Evolutionary conservation across 306 rosid species (phyloP).

Genomic region (Quercus cerris): DNA sequence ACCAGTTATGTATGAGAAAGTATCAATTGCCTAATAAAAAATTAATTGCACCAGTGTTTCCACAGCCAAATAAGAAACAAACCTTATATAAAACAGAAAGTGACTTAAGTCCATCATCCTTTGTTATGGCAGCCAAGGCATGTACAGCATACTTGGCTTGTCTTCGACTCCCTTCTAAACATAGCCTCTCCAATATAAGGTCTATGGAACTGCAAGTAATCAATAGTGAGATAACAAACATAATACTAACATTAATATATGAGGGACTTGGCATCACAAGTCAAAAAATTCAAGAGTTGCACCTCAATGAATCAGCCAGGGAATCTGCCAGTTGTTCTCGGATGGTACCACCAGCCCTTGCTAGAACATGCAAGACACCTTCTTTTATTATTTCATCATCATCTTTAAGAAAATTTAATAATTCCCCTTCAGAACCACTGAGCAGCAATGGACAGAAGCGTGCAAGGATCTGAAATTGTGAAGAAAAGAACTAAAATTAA

Average conservation of each 20-base stretch:
- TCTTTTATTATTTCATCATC: constrained; percentile 75
- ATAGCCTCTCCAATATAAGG: constrained; percentile 78
- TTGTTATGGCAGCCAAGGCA: constrained; percentile 93
- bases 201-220: constrained; percentile 76
- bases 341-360: constrained; percentile 93
- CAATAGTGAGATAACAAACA: constrained; percentile 25
- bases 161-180: constrained; percentile 90
- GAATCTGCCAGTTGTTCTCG: constrained; percentile 75
- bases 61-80: not conserved
- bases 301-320: constrained; percentile 78
- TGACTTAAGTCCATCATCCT: constrained; percentile 90
- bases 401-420: constrained; percentile 77
- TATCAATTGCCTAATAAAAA: not conserved
- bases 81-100: constrained; percentile 99
- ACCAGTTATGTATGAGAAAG: constrained; percentile 20
- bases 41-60: not conserved
- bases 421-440: constrained; percentile 73
- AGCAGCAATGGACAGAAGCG: constrained; percentile 85
- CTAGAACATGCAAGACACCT: constrained; percentile 75
- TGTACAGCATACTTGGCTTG: constrained; percentile 97
- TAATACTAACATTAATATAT: not conserved
- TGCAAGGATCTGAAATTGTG: constrained; percentile 71
- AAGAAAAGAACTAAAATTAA: not conserved
- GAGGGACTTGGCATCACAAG: constrained; percentile 15
- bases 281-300: constrained; percentile 12